Base-by-base conservation (phyloP, 1,139 yeast genomes). In the Taphrina confusa region DNA sequence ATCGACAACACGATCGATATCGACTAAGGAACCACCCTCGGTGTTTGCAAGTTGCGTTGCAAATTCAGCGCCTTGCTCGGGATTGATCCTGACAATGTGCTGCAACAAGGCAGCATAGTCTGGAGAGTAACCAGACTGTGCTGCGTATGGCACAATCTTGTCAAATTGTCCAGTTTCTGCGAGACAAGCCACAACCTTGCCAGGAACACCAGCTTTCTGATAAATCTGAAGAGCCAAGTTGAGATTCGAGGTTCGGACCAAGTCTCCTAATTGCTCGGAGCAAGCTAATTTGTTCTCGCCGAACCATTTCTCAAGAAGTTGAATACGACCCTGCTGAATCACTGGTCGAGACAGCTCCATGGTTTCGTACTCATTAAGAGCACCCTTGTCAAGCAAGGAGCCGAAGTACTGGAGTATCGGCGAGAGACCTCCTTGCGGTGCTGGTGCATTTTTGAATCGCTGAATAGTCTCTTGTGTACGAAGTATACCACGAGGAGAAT, bases 61-160 rank as follows among this genome's bases (percentile, higher is more conserved):
- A 76, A 94, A 92, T 74, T 92, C 98, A 60, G 96, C 88, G 28
- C 97, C 98, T 74, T 89, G 89, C 70, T 94, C 99, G n/a, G 98
- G 97, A 71, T 87, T 90, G 49, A 87, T 84, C 73, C 97, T 83
- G 55, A 92, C 84, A 70, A 94, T 82, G 74, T 89, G 88, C 73
- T 95, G 97, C 69, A 94, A 82, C 75, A 94, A 80, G 65, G 88
- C 87, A 56, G 95, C 82, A 74, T 84, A 94, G 74, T 94, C 95
- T 62, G 99, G 97, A 67, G 82, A 82, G 75, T 85, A 92, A 65
- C 84, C 84, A 63, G 86, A 95, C 76, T 89, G 88, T 74, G 87
- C 86, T 74, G 96, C 87, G 75, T 88, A 94, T 61, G 98, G 97
- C 68, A 90, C 75, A 66, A 94, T 92, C 77, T 91, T 92, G 73